A percentile compares a stretch with the other conserved stretches of the same genome.
These are phyloP conservation scores for Gautieria morchelliformis DNA, from an alignment of 768 basidiomycete genomes.

Conservation along the genomic window DNA sequence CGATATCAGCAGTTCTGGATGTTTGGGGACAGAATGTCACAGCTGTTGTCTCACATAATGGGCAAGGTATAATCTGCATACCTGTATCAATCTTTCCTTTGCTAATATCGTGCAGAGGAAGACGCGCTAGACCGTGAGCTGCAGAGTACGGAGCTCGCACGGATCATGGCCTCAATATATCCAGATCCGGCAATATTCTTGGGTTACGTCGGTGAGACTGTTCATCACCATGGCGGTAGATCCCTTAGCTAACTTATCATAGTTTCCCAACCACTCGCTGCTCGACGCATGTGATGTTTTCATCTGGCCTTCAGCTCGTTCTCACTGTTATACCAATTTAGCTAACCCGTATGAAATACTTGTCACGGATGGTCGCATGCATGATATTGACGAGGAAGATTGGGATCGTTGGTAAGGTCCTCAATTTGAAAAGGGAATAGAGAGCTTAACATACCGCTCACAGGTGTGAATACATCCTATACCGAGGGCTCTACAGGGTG, in stretches of 20 bases:
- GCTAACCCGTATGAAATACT: slow-evolving; percentile 71
- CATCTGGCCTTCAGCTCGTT: neutral
- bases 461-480: slow-evolving; percentile 90
- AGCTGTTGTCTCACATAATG: slow-evolving; percentile 86
- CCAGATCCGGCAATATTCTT: slow-evolving; percentile 71
- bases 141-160: slow-evolving; percentile 71
- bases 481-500: slow-evolving; percentile 69
- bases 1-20: slow-evolving; percentile 79
- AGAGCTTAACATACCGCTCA: neutral
- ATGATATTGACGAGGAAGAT: slow-evolving; percentile 73
- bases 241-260: neutral
- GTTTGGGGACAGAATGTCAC: slow-evolving; percentile 69
- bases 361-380: slow-evolving; percentile 65
- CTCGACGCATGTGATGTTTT: slow-evolving; percentile 40
- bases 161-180: slow-evolving; percentile 62
- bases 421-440: neutral
- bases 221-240: neutral
- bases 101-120: slow-evolving; percentile 46
- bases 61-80: slow-evolving; percentile 52
- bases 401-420: slow-evolving; percentile 53
- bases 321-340: slow-evolving; percentile 16
- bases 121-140: slow-evolving; percentile 82
- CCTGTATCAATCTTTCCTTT: neutral
- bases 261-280: slow-evolving; percentile 57
- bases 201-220: slow-evolving; percentile 47